Conservation (phyloP, 805 yeast genomes). For the Saccharomyces jurei region DNA sequence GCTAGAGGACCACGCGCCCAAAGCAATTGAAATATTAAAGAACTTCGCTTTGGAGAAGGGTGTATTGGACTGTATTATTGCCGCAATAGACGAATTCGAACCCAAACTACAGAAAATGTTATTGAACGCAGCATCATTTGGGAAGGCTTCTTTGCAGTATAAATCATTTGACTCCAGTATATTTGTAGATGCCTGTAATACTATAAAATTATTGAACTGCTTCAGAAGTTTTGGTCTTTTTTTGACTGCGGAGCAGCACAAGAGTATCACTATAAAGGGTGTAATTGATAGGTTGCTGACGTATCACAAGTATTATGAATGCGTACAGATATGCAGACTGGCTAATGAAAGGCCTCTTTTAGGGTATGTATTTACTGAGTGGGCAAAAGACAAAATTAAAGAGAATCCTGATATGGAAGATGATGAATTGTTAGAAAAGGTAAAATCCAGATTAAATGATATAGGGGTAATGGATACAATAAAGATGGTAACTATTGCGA, state of each 20-base stretch:
- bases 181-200: slow-evolving; percentile 56
- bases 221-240: slow-evolving; percentile 60
- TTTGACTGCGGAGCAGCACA: slow-evolving; percentile 51
- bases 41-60: slow-evolving; percentile 50
- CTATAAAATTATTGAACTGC: slow-evolving; percentile 60
- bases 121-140: slow-evolving; percentile 76
- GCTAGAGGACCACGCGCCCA: slow-evolving; percentile 60
- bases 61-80: slow-evolving; percentile 60
- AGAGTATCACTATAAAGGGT: slow-evolving; percentile 44
- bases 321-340: slow-evolving; percentile 52
- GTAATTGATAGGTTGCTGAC: slow-evolving; percentile 50
- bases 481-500: slow-evolving; percentile 20
- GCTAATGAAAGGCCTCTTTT: slow-evolving; percentile 36
- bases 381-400: slow-evolving; percentile 72
- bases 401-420: slow-evolving; percentile 49
- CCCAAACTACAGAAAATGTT: slow-evolving; percentile 72
- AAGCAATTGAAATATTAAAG: slow-evolving; percentile 69
- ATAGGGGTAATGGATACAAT: slow-evolving; percentile 33
- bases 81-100: slow-evolving; percentile 72
- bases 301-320: slow-evolving; percentile 53
- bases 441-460: slow-evolving; percentile 28
- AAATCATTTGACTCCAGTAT: slow-evolving; percentile 49
- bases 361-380: slow-evolving; percentile 49
- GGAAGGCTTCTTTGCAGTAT: slow-evolving; percentile 51
- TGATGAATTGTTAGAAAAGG: slow-evolving; percentile 42